Percentiles rank a stretch among this genome's conserved stretches.
phyloP scores from a whole-genome alignment of 345 rosid species.

The Rhodamnia argentea region DNA sequence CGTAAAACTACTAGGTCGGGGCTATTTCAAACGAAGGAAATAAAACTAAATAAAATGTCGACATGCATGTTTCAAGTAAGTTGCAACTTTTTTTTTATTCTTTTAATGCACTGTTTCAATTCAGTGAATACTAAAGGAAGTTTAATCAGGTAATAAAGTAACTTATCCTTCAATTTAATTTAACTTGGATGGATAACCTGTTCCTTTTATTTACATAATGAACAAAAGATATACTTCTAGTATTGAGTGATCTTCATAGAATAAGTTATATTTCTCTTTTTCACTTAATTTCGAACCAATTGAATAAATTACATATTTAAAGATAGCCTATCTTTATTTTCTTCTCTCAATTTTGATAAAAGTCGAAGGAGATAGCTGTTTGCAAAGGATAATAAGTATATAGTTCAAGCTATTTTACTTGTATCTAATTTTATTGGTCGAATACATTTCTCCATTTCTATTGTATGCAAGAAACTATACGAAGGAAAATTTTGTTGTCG shows the following conservation, averaged over 20 bases:
- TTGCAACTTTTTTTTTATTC: neutral
- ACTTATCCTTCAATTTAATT: neutral
- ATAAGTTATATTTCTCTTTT: neutral
- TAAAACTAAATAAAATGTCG: neutral
- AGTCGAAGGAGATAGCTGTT: neutral
- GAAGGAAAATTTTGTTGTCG: neutral
- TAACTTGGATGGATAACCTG: neutral
- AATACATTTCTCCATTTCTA: neutral
- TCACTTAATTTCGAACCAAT: neutral
- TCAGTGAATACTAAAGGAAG: neutral
- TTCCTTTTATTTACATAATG: neutral
- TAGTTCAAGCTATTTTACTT: neutral
- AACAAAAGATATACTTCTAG: neutral
- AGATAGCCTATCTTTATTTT: neutral
- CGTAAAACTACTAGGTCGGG: neutral
- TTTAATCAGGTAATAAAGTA: neutral
- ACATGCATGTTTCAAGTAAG: neutral
- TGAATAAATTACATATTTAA: neutral
- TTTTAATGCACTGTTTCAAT: neutral
- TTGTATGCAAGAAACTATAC: neutral
- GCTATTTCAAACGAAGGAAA: neutral
- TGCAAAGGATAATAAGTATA: neutral
- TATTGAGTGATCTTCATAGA: neutral
- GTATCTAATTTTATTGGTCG: no score
- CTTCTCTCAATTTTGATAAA: neutral